Percentiles rank a stretch among this genome's conserved stretches.
These are phyloP conservation scores for Coniochaeta sp. DNA, from an alignment of 2,329 filamentous ascomycete genomes.

Conservation along the genomic window DNA sequence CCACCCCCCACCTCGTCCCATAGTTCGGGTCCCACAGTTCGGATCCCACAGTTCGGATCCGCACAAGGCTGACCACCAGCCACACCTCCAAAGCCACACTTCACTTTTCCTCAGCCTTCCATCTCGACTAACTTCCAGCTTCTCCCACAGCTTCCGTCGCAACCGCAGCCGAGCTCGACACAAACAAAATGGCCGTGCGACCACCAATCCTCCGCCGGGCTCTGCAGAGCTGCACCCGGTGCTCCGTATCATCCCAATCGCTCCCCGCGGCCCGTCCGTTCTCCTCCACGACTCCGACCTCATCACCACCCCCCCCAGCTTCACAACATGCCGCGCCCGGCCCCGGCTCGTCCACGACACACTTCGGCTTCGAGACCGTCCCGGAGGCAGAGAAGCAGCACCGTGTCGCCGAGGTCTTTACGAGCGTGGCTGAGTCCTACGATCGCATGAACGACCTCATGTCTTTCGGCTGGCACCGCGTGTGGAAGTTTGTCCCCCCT, in stretches of 20 bases:
- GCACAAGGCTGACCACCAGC: constrained; percentile 1
- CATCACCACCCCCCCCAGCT: neutral
- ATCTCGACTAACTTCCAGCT: neutral
- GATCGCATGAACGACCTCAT: constrained; percentile 99
- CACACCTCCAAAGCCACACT: constrained; percentile 1
- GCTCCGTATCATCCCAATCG: neutral
- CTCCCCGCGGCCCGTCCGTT: neutral
- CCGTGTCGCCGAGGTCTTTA: constrained; percentile 80
- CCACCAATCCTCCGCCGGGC: neutral
- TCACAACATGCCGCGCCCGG: constrained; percentile 10
- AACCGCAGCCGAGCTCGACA: neutral
- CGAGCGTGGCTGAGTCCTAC: constrained; percentile 88
- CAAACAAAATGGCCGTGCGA: constrained; percentile 3
- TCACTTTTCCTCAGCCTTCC: constrained; percentile 4
- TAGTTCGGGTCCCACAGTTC: neutral
- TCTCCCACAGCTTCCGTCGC: neutral
- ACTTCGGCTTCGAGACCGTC: constrained; percentile 87
- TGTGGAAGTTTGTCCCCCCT: constrained; percentile 64
- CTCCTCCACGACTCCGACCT: neutral
- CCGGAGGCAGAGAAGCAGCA: constrained; percentile 68
- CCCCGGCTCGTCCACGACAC: constrained; percentile 42
- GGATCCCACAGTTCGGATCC: neutral
- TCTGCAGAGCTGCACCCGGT: neutral
- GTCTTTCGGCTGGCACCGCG: constrained; percentile 91
- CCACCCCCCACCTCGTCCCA: neutral